Evolutionary conservation across 164 flowering plant genomes (phyloP).

Genomic region (Santalum album): DNA sequence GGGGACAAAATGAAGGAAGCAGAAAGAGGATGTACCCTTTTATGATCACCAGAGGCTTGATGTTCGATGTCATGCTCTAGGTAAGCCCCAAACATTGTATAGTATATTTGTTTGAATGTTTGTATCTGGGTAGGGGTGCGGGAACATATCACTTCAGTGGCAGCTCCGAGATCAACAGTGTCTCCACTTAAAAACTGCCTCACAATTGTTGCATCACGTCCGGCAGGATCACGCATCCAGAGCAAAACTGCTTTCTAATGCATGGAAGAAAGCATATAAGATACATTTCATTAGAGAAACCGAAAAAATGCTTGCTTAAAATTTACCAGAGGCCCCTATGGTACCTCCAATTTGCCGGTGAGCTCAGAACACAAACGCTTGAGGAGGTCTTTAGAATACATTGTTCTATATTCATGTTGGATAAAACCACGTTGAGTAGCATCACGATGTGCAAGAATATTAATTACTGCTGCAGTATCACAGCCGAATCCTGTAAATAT

Average conservation of each 20-base stretch:
- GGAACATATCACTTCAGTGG: conserved; percentile 77
- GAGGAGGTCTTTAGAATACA: conserved; percentile 47
- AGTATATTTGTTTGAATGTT: conserved; percentile 45
- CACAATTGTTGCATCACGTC: conserved; percentile 51
- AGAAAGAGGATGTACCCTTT: conserved; percentile 33
- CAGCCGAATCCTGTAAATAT: conserved; percentile 59
- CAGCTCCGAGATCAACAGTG: conserved; percentile 32
- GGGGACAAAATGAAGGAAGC: not conserved
- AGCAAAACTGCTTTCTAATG: conserved; percentile 59
- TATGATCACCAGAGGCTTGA: conserved; percentile 48
- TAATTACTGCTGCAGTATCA: conserved; percentile 48
- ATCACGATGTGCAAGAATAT: conserved; percentile 67
- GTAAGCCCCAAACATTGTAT: conserved; percentile 25
- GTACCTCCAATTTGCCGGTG: conserved; percentile 57
- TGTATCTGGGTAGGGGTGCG: conserved; percentile 65
- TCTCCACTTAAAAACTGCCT: conserved; percentile 36
- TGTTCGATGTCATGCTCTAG: conserved; percentile 55
- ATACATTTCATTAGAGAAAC: not conserved
- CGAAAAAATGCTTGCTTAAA: not conserved
- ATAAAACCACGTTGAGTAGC: conserved; percentile 53
- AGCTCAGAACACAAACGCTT: conserved; percentile 63
- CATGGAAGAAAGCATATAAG: not conserved
- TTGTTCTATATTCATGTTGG: conserved; percentile 54
- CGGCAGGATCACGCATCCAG: conserved; percentile 70
- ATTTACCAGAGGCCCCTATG: conserved; percentile 1